These are phyloP conservation scores for Monosporascus sp. DNA, from an alignment of 2,329 filamentous ascomycete species.

Conservation along the genomic window DNA sequence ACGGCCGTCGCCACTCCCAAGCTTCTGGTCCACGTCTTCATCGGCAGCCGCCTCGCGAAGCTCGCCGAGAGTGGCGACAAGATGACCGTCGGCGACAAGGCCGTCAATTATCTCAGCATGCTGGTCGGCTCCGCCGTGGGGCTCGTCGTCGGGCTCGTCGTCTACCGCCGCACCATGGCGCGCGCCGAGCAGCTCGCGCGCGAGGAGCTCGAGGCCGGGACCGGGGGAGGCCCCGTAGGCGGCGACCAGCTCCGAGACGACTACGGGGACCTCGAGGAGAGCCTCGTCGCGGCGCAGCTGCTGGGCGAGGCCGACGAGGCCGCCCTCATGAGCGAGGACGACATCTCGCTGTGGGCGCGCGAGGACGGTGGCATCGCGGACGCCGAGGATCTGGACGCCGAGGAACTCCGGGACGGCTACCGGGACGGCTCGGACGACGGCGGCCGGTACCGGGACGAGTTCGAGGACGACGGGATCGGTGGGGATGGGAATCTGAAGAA, in stretches of 20 bases:
- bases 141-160: conserved; percentile 70
- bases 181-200: conserved; percentile 53
- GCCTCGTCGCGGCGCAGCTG: conserved; percentile 26
- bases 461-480: background rate
- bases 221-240: conserved; percentile 28
- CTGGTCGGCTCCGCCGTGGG: conserved; percentile 66
- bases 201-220: conserved; percentile 40
- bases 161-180: conserved; percentile 69
- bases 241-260: conserved; percentile 18
- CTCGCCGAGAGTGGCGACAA: conserved; percentile 78
- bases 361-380: conserved; percentile 31
- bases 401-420: conserved; percentile 20
- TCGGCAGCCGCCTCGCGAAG: conserved; percentile 75
- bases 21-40: conserved; percentile 85
- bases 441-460: background rate
- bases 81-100: conserved; percentile 74
- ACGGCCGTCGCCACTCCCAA: conserved; percentile 82
- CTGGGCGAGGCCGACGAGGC: conserved; percentile 45
- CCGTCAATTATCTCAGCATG: conserved; percentile 81
- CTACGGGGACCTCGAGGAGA: conserved; percentile 43
- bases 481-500: background rate
- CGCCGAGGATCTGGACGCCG: conserved; percentile 15
- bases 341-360: conserved; percentile 53
- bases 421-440: conserved; percentile 7
- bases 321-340: conserved; percentile 52